Conservation (phyloP, 169 alveolate genomes). For the Miamiensis avidus region DNA sequence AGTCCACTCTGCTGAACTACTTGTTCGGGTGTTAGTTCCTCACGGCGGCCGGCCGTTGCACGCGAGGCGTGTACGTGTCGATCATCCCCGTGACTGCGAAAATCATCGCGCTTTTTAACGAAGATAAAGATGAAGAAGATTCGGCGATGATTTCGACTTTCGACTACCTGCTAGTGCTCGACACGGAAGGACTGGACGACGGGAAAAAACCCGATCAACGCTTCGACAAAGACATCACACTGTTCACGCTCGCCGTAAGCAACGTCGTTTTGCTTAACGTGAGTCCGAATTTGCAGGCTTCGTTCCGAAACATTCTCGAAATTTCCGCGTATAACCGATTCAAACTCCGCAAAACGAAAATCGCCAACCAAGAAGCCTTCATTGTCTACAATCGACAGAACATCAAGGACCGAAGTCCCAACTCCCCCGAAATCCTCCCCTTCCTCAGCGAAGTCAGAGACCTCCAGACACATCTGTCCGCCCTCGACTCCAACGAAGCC, state of each 20-base stretch:
- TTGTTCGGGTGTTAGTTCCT: neutral
- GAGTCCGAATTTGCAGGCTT: neutral
- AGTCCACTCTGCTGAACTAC: neutral
- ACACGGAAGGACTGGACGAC: neutral
- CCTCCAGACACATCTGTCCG: too few species aligned
- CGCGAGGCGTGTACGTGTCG: neutral
- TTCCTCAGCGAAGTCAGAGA: too few species aligned
- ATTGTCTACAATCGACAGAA: neutral
- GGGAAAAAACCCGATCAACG: neutral
- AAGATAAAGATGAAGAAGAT: neutral
- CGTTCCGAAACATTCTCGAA: neutral
- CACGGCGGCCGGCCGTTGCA: neutral
- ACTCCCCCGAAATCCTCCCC: too few species aligned
- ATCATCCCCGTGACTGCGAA: neutral
- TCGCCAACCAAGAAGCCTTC: neutral
- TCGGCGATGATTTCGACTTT: too few species aligned
- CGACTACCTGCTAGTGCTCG: neutral
- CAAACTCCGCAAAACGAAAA: too few species aligned
- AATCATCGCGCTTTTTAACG: neutral
- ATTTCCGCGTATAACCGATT: neutral
- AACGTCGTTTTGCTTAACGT: neutral
- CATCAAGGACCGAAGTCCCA: neutral
- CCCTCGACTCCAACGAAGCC: too few species aligned
- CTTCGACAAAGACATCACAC: neutral
- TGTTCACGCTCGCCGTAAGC: neutral